phyloP scores from a whole-genome alignment of 2,329 filamentous ascomycete genomes.

The Hymenoscyphus fraxineus region DNA sequence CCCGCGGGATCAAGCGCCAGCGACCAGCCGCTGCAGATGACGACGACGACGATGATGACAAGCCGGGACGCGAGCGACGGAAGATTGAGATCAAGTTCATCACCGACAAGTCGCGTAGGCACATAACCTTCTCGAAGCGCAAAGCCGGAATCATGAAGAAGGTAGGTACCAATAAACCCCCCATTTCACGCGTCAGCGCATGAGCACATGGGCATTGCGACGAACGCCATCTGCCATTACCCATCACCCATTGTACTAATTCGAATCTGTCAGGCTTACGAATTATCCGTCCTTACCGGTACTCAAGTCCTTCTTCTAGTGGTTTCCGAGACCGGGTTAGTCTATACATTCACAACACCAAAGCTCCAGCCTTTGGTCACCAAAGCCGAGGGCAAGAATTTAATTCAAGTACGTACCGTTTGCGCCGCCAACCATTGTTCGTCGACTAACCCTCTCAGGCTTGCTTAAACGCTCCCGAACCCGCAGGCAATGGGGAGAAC shows the following conservation, averaged over 20 bases:
- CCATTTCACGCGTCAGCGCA: conserved; percentile 24
- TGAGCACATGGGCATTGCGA: conserved; percentile 10
- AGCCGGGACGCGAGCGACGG: conserved; percentile 93
- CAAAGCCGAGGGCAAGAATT: conserved; percentile 97
- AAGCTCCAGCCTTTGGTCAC: conserved; percentile 98
- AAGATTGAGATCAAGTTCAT: conserved; percentile 99
- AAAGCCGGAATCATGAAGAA: conserved; percentile 99
- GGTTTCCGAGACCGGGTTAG: conserved; percentile 93
- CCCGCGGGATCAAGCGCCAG: conserved; percentile 83
- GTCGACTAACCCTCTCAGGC: conserved; percentile 56
- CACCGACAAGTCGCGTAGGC: conserved; percentile 97
- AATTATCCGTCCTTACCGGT: conserved; percentile 93
- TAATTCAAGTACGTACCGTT: conserved; percentile 73
- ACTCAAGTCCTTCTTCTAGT: conserved; percentile 96
- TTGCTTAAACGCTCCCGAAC: conserved; percentile 94
- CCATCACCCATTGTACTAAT: conserved; percentile 18
- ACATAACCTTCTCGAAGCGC: conserved; percentile 99
- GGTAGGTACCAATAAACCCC: conserved; percentile 53
- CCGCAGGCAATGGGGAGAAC: conserved; percentile 74
- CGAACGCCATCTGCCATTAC: neutral
- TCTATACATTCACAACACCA: conserved; percentile 97
- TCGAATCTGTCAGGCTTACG: conserved; percentile 70
- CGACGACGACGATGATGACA: conserved; percentile 96
- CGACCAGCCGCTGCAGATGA: conserved; percentile 82
- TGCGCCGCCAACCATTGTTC: neutral